Evolutionary conservation across 768 basidiomycete species (phyloP).

Genomic region (Austroboletus festivus): DNA sequence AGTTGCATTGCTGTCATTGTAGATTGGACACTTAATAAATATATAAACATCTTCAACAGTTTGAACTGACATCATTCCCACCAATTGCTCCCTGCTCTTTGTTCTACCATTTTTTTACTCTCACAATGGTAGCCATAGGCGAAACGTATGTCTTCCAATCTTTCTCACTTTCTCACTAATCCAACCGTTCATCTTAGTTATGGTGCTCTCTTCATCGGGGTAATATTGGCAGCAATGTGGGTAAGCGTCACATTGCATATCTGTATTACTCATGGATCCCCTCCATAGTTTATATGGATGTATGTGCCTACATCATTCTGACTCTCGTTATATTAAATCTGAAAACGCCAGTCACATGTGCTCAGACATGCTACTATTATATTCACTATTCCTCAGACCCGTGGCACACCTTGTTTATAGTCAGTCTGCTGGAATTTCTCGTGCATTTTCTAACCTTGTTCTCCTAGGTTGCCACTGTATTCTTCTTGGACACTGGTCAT

Average conservation of each 20-base stretch:
- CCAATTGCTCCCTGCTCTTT: no score
- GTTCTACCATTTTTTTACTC: background rate
- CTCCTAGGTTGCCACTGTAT: constrained; percentile 46
- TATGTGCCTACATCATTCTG: constrained; percentile 19
- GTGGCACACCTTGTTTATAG: constrained; percentile 47
- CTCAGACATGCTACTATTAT: constrained; percentile 57
- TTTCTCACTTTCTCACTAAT: background rate
- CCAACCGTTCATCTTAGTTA: constrained; percentile 32
- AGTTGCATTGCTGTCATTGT: no score
- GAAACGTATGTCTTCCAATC: constrained; percentile 30
- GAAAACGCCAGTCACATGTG: constrained; percentile 42
- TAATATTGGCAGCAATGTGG: constrained; percentile 43
- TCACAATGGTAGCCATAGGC: constrained; percentile 25
- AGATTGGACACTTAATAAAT: no score
- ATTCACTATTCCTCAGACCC: constrained; percentile 45
- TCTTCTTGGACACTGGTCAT: constrained; percentile 50
- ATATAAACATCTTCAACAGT: no score
- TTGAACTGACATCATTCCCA: no score
- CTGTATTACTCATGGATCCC: constrained; percentile 4
- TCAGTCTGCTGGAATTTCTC: constrained; percentile 23
- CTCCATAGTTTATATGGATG: constrained; percentile 48
- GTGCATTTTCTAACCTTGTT: background rate
- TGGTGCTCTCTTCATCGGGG: constrained; percentile 50
- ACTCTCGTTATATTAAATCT: background rate
- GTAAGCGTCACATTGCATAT: background rate